Percentiles rank a stretch among this genome's conserved stretches.
Conservation (phyloP, 1,284 basidiomycete species). For the Leccinum griseonigrum region DNA sequence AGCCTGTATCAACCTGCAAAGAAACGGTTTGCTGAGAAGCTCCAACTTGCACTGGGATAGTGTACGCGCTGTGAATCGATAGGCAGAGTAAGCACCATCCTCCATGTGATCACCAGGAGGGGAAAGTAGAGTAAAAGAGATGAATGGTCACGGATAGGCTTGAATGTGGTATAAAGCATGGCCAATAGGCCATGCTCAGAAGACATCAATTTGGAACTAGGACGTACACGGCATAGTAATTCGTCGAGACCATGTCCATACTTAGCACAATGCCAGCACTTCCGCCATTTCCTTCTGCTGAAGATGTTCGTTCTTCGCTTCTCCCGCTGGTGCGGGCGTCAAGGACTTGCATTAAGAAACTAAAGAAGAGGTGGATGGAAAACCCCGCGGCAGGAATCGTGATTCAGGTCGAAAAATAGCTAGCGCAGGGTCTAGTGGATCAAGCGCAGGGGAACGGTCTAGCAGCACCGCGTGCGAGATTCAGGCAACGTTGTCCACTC, state of each 20-base stretch:
- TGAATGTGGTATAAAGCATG: not conserved
- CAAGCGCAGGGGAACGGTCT: conserved; percentile 6
- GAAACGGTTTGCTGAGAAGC: conserved; percentile 45
- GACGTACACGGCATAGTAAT: conserved; percentile 53
- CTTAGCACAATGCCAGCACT: conserved; percentile 50
- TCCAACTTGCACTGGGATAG: conserved; percentile 54
- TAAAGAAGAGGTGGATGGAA: not conserved
- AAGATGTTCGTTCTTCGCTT: conserved; percentile 15
- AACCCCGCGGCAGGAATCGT: not conserved
- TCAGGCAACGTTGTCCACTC: conserved; percentile 15
- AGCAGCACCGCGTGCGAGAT: conserved; percentile 19
- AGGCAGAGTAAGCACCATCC: not conserved
- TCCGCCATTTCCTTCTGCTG: conserved; percentile 39
- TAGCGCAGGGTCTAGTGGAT: not conserved
- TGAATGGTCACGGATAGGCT: not conserved
- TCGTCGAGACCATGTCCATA: conserved; percentile 48
- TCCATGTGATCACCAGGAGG: not conserved
- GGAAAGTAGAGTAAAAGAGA: not conserved
- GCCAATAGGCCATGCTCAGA: not conserved
- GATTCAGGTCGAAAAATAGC: not conserved
- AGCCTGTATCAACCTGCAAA: conserved; percentile 73
- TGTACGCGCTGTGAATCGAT: conserved; percentile 50
- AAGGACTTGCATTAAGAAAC: conserved; percentile 14
- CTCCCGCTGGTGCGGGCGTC: conserved; percentile 8
- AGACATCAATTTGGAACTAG: not conserved